These are phyloP conservation scores for Erodium texanum DNA, from an alignment of 441 rosid genomes.

Conservation along the genomic window DNA sequence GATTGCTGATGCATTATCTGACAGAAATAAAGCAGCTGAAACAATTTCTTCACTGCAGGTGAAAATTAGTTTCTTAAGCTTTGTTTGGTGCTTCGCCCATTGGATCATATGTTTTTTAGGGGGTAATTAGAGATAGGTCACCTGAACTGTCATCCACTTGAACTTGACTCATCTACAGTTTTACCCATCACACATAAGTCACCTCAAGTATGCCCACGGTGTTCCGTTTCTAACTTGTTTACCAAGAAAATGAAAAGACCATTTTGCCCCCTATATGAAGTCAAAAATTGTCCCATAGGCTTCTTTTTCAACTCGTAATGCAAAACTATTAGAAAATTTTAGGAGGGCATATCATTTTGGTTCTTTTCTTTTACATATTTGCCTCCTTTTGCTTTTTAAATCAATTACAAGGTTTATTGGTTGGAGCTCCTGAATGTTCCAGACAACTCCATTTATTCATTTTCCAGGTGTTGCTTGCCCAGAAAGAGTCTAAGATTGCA, in stretches of 20 bases:
- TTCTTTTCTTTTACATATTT: neutral
- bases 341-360: neutral
- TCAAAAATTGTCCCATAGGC: neutral
- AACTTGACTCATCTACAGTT: no score
- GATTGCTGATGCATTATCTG: slow-evolving; percentile 71
- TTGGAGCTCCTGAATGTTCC: slow-evolving; percentile 6
- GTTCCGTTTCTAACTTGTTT: no score
- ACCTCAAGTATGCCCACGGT: no score
- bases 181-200: no score
- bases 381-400: neutral
- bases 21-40: slow-evolving; percentile 76
- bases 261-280: no score
- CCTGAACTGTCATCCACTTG: no score
- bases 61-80: slow-evolving; percentile 17
- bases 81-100: neutral
- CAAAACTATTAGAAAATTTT: neutral
- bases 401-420: slow-evolving; percentile 3
- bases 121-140: no score
- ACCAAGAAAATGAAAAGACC: no score
- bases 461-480: slow-evolving; percentile 69
- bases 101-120: neutral
- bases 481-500: slow-evolving; percentile 80
- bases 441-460: slow-evolving; percentile 10
- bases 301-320: neutral
- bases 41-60: slow-evolving; percentile 78